Evolutionary conservation across 2,329 filamentous ascomycete species (phyloP).

Genomic region (Neoarthrinium moseri): DNA sequence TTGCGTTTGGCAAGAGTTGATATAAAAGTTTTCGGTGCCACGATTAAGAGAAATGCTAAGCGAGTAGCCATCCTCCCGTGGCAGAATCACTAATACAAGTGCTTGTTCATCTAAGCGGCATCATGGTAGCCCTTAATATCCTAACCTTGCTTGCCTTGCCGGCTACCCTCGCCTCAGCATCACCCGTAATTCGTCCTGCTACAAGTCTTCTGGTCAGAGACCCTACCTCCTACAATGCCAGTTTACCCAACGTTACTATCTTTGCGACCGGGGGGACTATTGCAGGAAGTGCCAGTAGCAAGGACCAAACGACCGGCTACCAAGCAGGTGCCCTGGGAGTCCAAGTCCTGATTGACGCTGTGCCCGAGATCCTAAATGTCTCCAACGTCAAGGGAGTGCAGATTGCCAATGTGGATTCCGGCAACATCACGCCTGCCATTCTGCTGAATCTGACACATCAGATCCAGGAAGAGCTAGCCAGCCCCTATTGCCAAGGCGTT

Average conservation of each 20-base stretch:
- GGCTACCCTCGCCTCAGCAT: too few species aligned
- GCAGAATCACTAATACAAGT: too few species aligned
- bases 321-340: constrained; percentile 43
- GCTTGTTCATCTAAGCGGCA: too few species aligned
- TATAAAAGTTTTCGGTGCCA: too few species aligned
- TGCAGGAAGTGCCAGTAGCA: constrained; percentile 47
- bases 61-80: too few species aligned
- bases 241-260: constrained; percentile 55
- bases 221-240: too few species aligned
- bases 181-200: too few species aligned
- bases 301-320: constrained; percentile 45
- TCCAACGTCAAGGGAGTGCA: constrained; percentile 54
- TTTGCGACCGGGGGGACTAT: constrained; percentile 60
- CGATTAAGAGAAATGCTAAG: too few species aligned
- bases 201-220: too few species aligned
- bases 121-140: too few species aligned
- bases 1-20: too few species aligned
- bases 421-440: constrained; percentile 45
- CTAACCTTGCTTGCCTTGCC: too few species aligned
- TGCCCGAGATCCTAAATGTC: constrained; percentile 53
- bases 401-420: constrained; percentile 47
- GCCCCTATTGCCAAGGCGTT: constrained; percentile 42
- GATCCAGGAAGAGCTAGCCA: constrained; percentile 47
- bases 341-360: constrained; percentile 49
- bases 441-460: constrained; percentile 45